phyloP scores from a whole-genome alignment of 805 yeast species.

The Citeromyces matritensis region DNA sequence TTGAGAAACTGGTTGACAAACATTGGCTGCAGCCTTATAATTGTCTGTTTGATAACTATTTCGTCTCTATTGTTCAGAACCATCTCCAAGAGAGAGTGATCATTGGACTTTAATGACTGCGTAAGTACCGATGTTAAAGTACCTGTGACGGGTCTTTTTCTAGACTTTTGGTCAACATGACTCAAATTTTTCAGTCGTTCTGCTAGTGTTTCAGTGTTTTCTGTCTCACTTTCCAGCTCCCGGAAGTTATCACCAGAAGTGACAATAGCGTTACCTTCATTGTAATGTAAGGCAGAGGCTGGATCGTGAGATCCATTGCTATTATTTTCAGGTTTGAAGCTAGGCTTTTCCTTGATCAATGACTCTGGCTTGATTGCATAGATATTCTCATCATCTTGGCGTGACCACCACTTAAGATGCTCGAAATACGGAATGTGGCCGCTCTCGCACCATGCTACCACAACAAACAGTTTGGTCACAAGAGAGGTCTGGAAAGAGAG shows the following conservation, averaged over 20 bases:
- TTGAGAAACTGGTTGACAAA: constrained; percentile 35
- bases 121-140: constrained; percentile 72
- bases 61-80: constrained; percentile 50
- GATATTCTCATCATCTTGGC: constrained; percentile 7
- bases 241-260: constrained; percentile 50
- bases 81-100: constrained; percentile 71
- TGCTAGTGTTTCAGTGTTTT: constrained; percentile 17
- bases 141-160: constrained; percentile 40
- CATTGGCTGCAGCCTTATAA: constrained; percentile 29
- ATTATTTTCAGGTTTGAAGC: constrained; percentile 9
- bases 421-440: constrained; percentile 44
- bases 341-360: constrained; percentile 23
- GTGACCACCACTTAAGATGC: constrained; percentile 30
- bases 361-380: constrained; percentile 11
- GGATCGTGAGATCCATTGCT: constrained; percentile 27
- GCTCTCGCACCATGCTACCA: constrained; percentile 48
- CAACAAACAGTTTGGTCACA: constrained; percentile 17
- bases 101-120: constrained; percentile 82
- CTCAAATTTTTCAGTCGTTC: constrained; percentile 7
- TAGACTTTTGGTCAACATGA: constrained; percentile 8
- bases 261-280: constrained; percentile 45
- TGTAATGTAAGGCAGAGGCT: constrained; percentile 38
- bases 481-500: constrained; percentile 10
- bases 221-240: constrained; percentile 33
- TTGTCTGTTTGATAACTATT: constrained; percentile 30